Evolutionary conservation across 441 rosid genomes (phyloP).

Genomic region (Adansonia madagascariensis): DNA sequence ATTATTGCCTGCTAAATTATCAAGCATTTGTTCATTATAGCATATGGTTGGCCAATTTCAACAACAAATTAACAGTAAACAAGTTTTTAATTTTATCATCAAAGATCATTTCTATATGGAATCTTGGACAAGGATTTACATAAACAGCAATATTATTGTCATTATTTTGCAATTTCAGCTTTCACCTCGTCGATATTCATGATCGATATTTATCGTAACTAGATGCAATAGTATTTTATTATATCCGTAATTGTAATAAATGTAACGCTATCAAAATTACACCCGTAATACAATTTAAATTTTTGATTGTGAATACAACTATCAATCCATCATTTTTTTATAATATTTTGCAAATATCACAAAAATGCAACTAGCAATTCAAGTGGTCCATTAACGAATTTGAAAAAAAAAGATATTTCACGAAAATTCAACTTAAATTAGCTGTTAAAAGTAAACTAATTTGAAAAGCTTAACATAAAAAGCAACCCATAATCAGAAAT

Average conservation of each 20-base stretch:
- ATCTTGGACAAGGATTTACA: not conserved
- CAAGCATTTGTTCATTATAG: not conserved
- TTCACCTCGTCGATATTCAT: no score
- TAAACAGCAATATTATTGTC: no score
- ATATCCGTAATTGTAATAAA: no score
- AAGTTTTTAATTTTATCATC: not conserved
- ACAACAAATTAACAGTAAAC: not conserved
- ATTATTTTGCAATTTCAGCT: no score
- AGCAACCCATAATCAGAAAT: conserved; percentile 34
- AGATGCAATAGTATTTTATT: no score
- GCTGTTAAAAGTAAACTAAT: not conserved
- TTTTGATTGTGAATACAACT: not conserved
- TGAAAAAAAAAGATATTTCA: not conserved
- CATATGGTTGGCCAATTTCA: not conserved
- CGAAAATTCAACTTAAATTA: not conserved
- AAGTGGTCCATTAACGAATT: not conserved
- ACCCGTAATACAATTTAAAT: no score
- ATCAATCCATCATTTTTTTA: not conserved
- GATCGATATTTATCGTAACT: no score
- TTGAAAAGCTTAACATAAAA: not conserved
- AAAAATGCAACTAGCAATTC: not conserved
- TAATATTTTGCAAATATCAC: not conserved
- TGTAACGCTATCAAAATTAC: no score
- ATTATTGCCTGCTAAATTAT: not conserved
- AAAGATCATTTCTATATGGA: not conserved